phyloP scores from a whole-genome alignment of 2,329 filamentous ascomycete species.

The Ceratocystis cubensis region DNA sequence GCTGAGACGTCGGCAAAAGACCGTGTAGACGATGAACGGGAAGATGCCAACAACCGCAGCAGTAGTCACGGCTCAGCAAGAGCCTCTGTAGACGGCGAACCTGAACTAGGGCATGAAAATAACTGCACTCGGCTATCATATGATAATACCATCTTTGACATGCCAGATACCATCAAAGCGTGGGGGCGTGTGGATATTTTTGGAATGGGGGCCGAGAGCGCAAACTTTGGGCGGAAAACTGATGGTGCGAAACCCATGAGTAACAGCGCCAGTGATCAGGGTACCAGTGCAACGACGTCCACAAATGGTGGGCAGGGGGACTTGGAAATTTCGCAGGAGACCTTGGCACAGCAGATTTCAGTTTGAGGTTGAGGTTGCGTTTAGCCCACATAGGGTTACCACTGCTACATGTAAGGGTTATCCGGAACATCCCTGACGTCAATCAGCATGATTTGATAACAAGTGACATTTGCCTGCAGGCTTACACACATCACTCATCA shows the following conservation, averaged over 20 bases:
- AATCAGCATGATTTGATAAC: not conserved
- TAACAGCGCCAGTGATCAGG: not conserved
- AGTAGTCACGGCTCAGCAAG: constrained; percentile 18
- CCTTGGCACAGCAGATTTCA: not conserved
- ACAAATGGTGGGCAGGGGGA: constrained; percentile 8
- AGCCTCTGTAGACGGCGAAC: not conserved
- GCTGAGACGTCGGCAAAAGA: constrained; percentile 37
- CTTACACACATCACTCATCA: too few relatives aligned
- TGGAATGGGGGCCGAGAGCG: constrained; percentile 18
- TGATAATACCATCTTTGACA: constrained; percentile 41
- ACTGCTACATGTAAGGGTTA: not conserved
- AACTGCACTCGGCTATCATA: constrained; percentile 24
- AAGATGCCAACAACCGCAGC: not conserved
- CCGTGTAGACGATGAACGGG: constrained; percentile 34
- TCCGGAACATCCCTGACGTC: not conserved
- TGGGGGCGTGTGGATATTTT: constrained; percentile 17
- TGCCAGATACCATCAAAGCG: constrained; percentile 22
- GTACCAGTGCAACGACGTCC: not conserved
- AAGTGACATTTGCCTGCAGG: not conserved
- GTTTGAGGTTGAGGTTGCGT: not conserved
- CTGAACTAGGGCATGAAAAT: constrained; percentile 17
- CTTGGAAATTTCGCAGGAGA: not conserved
- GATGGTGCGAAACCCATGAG: not conserved
- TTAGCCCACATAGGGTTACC: not conserved
- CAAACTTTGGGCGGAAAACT: constrained; percentile 17